Evolutionary conservation across 208 protist genomes (phyloP).

Genomic region (Trypanosomatidae sp.): DNA sequence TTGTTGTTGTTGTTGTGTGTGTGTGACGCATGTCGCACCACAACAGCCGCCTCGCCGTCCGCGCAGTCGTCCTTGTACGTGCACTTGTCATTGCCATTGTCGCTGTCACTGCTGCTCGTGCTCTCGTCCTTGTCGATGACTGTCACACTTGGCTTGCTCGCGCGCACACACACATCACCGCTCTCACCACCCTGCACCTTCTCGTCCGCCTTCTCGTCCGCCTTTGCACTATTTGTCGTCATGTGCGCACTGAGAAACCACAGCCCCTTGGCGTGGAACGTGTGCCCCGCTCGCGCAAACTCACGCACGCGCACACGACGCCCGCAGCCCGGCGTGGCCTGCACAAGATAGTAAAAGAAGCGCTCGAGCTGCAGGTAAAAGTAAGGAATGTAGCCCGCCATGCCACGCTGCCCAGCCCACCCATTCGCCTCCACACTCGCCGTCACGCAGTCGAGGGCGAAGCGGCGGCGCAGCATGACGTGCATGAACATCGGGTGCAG

Average conservation of each 20-base stretch:
- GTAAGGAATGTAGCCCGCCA: conserved; percentile 57
- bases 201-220: neutral
- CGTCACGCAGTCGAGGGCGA: conserved; percentile 46
- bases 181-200: neutral
- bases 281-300: conserved; percentile 43
- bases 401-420: conserved; percentile 44
- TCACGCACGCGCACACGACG: conserved; percentile 44
- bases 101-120: neutral
- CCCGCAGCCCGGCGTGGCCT: conserved; percentile 21
- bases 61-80: neutral
- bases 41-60: neutral
- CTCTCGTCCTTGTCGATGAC: neutral
- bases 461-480: conserved; percentile 15
- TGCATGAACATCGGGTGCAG: conserved; percentile 48
- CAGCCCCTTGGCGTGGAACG: conserved; percentile 81
- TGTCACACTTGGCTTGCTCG: no score
- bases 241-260: conserved; percentile 25
- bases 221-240: neutral
- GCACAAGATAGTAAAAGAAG: conserved; percentile 54
- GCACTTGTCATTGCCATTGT: neutral
- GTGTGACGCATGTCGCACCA: neutral
- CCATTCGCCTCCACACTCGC: conserved; percentile 62
- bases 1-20: neutral
- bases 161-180: no score
- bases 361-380: conserved; percentile 80